Conservation (phyloP, 2,329 filamentous ascomycete species). For the Fusarium subglutinans region DNA sequence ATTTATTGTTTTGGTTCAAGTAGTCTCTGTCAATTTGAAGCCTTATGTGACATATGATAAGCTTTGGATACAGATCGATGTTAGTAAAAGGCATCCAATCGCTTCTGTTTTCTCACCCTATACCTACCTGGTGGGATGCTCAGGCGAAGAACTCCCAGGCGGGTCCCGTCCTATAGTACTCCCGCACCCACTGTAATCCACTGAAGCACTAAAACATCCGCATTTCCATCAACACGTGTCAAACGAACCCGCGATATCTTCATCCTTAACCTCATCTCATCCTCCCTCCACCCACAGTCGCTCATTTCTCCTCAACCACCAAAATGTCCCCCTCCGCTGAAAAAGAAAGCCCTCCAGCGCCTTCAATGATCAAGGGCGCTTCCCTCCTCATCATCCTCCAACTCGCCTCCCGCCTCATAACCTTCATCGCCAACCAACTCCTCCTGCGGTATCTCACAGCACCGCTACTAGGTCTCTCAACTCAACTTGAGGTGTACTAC, state of each 20-base stretch:
- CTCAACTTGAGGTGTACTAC: slow-evolving; percentile 92
- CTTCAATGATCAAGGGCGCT: slow-evolving; percentile 71
- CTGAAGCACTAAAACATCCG: slow-evolving; percentile 3
- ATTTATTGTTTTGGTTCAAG: not conserved
- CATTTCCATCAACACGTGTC: slow-evolving; percentile 29
- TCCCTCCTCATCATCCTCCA: slow-evolving; percentile 90
- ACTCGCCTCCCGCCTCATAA: slow-evolving; percentile 84
- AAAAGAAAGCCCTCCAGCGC: not conserved
- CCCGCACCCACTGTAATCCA: slow-evolving; percentile 5
- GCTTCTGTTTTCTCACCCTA: not conserved
- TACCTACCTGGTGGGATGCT: not conserved
- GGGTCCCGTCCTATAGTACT: not conserved
- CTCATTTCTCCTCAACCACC: not conserved
- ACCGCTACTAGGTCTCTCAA: slow-evolving; percentile 81
- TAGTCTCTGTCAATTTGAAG: not conserved
- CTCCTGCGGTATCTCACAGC: slow-evolving; percentile 90
- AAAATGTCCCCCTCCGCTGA: slow-evolving; percentile 6
- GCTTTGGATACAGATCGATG: not conserved
- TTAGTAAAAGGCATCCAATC: no score
- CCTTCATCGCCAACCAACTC: slow-evolving; percentile 91
- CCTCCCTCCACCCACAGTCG: not conserved
- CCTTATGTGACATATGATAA: fast-evolving
- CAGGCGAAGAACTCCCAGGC: not conserved
- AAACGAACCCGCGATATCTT: slow-evolving; percentile 2
- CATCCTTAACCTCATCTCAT: not conserved